A percentile compares a stretch with the other conserved stretches of the same genome.
phyloP scores from a whole-genome alignment of 1,139 yeast species.

The Debaryomyces sp. region DNA sequence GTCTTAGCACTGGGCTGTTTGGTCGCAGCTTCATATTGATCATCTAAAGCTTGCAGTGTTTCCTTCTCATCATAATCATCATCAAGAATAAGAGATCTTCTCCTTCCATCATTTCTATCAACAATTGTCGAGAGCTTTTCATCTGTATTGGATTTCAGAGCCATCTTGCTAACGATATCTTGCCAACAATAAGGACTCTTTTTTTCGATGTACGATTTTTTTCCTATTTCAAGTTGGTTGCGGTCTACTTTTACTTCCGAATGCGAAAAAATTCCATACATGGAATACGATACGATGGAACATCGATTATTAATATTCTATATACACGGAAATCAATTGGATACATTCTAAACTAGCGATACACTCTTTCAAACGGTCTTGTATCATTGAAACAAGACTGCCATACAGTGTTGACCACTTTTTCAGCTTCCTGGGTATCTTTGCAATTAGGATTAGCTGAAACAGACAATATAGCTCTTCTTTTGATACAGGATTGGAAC shows the following conservation, averaged over 20 bases:
- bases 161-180: slow-evolving; percentile 1
- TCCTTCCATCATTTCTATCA: slow-evolving; percentile 23
- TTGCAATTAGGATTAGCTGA: slow-evolving; percentile 83
- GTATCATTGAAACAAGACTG: slow-evolving; percentile 93
- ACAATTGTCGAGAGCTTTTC: slow-evolving; percentile 24
- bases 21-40: not conserved
- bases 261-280: not conserved
- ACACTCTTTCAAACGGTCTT: slow-evolving; percentile 91
- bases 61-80: slow-evolving; percentile 21
- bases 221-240: not conserved
- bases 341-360: slow-evolving; percentile 45
- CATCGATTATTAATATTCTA: not conserved
- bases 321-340: not conserved
- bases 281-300: not conserved
- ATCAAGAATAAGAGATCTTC: slow-evolving; percentile 24
- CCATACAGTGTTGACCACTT: slow-evolving; percentile 85
- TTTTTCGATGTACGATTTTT: not conserved
- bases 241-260: not conserved
- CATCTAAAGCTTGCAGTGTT: not conserved
- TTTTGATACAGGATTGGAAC: slow-evolving; percentile 85
- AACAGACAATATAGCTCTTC: slow-evolving; percentile 87
- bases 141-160: slow-evolving; percentile 17
- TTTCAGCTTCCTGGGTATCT: slow-evolving; percentile 70
- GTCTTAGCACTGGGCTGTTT: not conserved
- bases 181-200: not conserved